Evolutionary conservation across 2,329 filamentous ascomycete species (phyloP).

Genomic region (Emmonsiellopsis sp.): DNA sequence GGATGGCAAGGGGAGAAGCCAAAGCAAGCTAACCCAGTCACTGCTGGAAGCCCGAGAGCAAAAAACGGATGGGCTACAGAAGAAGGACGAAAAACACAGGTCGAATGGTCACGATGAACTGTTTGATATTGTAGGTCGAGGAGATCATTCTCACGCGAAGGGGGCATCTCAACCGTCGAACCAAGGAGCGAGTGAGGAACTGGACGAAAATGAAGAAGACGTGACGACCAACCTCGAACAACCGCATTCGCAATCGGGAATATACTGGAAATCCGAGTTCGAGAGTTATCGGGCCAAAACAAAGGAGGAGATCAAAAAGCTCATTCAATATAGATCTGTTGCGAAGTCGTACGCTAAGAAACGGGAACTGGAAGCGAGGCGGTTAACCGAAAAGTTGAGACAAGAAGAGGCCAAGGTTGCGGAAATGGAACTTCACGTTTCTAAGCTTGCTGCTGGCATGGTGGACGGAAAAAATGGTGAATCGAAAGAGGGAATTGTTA

Average conservation of each 20-base stretch:
- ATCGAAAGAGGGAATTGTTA: constrained; percentile 32
- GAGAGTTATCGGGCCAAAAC: constrained; percentile 50
- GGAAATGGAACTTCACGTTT: constrained; percentile 36
- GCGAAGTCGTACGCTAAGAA: constrained; percentile 52
- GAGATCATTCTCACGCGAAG: not conserved
- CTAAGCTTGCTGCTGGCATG: constrained; percentile 33
- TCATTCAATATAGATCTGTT: constrained; percentile 51
- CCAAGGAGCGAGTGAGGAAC: constrained; percentile 9
- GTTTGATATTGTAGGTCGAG: constrained; percentile 17
- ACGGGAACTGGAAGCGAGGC: constrained; percentile 48
- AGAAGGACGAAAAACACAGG: not conserved
- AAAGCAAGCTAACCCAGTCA: constrained; percentile 34
- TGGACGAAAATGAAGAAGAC: constrained; percentile 29
- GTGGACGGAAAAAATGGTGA: constrained; percentile 17
- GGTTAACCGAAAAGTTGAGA: constrained; percentile 43
- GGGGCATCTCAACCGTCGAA: not conserved
- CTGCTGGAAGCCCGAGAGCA: constrained; percentile 30
- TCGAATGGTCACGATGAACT: constrained; percentile 15
- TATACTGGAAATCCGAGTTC: constrained; percentile 55
- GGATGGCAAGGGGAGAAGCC: constrained; percentile 14
- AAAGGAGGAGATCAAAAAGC: constrained; percentile 50
- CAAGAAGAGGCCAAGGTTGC: constrained; percentile 40
- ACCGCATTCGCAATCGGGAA: constrained; percentile 49
- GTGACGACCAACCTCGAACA: constrained; percentile 46
- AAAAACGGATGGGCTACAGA: constrained; percentile 1